Evolutionary conservation across 2,329 filamentous ascomycete genomes (phyloP), one percentile per base, ranked within the genome.

Genomic region (Epichloe festucae): DNA sequence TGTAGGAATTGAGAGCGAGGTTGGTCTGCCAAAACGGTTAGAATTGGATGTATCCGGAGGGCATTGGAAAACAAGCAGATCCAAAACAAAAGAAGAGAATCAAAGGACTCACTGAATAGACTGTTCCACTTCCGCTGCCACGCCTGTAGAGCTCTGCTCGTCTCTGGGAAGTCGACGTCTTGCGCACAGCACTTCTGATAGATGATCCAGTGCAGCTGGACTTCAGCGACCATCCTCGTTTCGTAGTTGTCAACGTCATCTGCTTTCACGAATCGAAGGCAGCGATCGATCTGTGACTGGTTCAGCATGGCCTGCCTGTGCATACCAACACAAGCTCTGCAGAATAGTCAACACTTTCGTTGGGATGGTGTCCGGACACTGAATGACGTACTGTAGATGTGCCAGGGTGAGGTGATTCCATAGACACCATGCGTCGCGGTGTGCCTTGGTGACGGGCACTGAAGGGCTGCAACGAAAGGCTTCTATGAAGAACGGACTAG

Each of bases 1-100:
- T 63, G 60, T 0, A 64, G 55, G 36, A 64, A 64, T 12, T 63
- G 62, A 8, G 62, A 62, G 1, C 62, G 57, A 2, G 60, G 59
- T 41, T 62, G 51, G 5, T 60, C 62, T 62, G 31, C 27, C 1
- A 34, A 27, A 5, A 27, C 17, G 14, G 14, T 19, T 44, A 31
- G 41, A 19, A 17, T 10, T 6, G 8, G 17, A 12, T 12, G 41
- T 1, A 17, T 44, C 12, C 15, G 17, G 19, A 14, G 41, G 11
- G 27, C 27, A 31, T 4, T 4, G 27, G 10, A 1, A 31, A 31
- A 31, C 3, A 31, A 31, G 1, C 27, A 31, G 8, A 31, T 11
- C 27, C 8, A 31, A 11, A 31, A 31, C 8, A 31, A 31, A 11
- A 11, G 8, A 31, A 10, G 3, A 31, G 27, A 31, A 11, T 31